Evolutionary conservation across 2,329 filamentous ascomycete species (phyloP).

Genomic region (Fonsecaea pedrosoi): DNA sequence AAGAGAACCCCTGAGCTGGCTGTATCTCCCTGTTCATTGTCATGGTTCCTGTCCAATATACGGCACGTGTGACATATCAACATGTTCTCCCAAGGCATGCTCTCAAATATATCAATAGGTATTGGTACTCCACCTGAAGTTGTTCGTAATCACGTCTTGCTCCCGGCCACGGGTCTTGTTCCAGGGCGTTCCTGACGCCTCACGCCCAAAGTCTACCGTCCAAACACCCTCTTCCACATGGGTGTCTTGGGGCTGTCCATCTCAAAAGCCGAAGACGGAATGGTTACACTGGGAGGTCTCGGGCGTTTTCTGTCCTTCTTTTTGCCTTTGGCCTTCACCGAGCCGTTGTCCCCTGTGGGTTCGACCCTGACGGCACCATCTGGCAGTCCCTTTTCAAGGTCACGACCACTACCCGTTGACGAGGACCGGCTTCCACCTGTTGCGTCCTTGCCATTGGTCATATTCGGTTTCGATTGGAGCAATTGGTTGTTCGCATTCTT

Average conservation of each 20-base stretch:
- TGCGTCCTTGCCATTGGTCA: not conserved
- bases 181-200: constrained; percentile 1
- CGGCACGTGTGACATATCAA: not conserved
- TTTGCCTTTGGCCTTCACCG: not conserved
- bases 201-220: constrained; percentile 17
- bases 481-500: constrained; percentile 22
- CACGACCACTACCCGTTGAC: constrained; percentile 9
- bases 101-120: not conserved
- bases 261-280: constrained; percentile 30
- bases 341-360: not conserved
- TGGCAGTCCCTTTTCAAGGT: constrained; percentile 30
- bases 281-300: constrained; percentile 26
- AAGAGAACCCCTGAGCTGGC: not conserved
- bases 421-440: constrained; percentile 2
- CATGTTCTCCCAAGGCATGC: not conserved
- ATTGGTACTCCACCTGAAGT: not conserved
- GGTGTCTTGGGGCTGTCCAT: constrained; percentile 37
- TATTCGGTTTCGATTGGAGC: not conserved
- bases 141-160: not conserved
- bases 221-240: constrained; percentile 38
- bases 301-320: constrained; percentile 21
- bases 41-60: not conserved
- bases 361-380: constrained; percentile 21
- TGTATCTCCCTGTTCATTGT: not conserved
- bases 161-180: not conserved